Percentiles rank a stretch among this genome's conserved stretches.
These are phyloP conservation scores for Tolypocladium sp. DNA, from an alignment of 2,329 filamentous ascomycete species.

Conservation along the genomic window DNA sequence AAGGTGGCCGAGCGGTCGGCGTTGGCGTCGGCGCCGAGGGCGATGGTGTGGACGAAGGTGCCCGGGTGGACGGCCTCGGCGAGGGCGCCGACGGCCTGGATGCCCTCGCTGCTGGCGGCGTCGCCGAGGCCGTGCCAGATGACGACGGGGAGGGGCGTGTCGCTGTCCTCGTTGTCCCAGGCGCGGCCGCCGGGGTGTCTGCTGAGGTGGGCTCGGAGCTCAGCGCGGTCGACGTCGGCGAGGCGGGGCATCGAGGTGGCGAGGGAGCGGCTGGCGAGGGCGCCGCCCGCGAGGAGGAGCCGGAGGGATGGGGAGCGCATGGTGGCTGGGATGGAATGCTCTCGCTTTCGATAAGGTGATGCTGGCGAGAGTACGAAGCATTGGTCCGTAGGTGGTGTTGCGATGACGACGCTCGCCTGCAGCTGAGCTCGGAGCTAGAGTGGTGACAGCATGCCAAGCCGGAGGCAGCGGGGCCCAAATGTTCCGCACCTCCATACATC, in stretches of 20 bases:
- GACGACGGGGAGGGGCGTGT: conserved; percentile 75
- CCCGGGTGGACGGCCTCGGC: conserved; percentile 67
- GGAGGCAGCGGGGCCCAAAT: background rate
- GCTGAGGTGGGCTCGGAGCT: background rate
- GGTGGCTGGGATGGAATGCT: background rate
- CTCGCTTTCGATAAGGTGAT: background rate
- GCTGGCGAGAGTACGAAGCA: background rate
- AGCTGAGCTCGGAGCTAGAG: too few relatives aligned
- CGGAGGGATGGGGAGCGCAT: background rate
- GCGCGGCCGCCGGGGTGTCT: background rate
- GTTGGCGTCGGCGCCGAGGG: conserved; percentile 54
- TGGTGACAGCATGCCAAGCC: background rate
- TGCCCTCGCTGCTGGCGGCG: conserved; percentile 65
- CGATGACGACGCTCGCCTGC: background rate
- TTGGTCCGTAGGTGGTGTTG: background rate
- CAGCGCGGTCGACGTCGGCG: conserved; percentile 7
- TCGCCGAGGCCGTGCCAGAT: conserved; percentile 88
- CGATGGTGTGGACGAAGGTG: conserved; percentile 75
- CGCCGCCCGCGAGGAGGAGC: background rate
- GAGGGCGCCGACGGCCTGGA: conserved; percentile 62
- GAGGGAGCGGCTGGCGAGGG: conserved; percentile 11
- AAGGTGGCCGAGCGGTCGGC: conserved; percentile 78
- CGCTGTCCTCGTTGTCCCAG: conserved; percentile 28
- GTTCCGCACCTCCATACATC: too few relatives aligned
- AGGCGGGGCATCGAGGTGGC: conserved; percentile 13